Conservation (phyloP, 495 filamentous ascomycete genomes). For the Peziza echinospora region DNA sequence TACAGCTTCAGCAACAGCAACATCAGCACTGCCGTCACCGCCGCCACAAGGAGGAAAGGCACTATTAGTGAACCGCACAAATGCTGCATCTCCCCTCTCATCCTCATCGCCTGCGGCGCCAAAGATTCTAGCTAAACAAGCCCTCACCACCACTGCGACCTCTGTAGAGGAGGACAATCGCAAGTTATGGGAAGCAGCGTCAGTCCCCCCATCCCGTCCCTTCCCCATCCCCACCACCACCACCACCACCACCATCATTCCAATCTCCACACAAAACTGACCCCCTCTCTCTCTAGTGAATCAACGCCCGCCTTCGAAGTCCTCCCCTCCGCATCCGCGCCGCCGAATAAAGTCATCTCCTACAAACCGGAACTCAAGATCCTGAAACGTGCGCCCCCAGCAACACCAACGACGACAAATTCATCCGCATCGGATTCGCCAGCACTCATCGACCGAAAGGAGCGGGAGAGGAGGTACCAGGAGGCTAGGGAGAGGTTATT, state of each 20-base stretch:
- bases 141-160: no score
- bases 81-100: no score
- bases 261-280: background rate
- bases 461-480: background rate
- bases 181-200: background rate
- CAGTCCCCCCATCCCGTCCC: no score
- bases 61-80: no score
- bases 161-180: background rate
- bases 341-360: background rate
- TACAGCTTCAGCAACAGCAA: no score
- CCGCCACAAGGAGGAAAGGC: no score
- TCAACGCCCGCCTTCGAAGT: background rate
- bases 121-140: background rate
- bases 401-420: background rate
- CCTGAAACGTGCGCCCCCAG: background rate
- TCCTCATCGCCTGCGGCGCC: no score
- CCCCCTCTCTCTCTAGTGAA: background rate
- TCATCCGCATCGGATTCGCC: background rate
- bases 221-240: no score
- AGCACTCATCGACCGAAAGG: background rate
- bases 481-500: background rate
- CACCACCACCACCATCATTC: no score
- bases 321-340: background rate
- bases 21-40: no score
- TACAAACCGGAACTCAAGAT: background rate